Base-by-base conservation (phyloP, 345 rosid genomes). In the Toxicodendron radicans region DNA sequence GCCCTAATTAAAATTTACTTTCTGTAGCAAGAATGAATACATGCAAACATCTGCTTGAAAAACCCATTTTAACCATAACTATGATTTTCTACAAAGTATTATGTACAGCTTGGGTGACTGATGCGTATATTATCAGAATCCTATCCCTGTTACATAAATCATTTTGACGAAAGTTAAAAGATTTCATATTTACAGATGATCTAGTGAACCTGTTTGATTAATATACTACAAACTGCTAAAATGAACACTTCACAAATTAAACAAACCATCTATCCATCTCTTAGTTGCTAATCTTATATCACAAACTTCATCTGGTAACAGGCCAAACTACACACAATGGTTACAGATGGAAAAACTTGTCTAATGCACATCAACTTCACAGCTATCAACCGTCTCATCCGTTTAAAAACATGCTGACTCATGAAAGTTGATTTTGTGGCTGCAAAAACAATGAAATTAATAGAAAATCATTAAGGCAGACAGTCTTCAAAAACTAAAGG, bases 391-490 rank as follows among this genome's bases (percentile, higher is more conserved):
- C 33, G n/a, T 70, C 41, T 9, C 64, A 57, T 57, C 16, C 0
- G 56, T 11, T 58, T 8, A 58, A 58, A 16, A 43, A 9, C 53
- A 10, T 43, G 56, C 10, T 58, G 4, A 59, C 65, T 58, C 65
- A 58, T 27, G 56, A 43, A 58, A 71, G 74, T 71, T 16, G 23
- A 30, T 71, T 71, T 7, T 21, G 65, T 71, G 46, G 57, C 74
- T 71, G 57, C 46, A 30, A 71, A 18, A 71, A 57, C n/a, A 48
- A 27, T 27, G 45, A 58, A 11, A 43, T 17, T 23, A 0, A 24
- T 43, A 8, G 43, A 57, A 38, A 58, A 21, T 38, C 16, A 57
- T 23, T 0, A 14, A 24, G 33, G 38, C 54, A 45, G 43, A 58
- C 54, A 23, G 21, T 6, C 24, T 58, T 18, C 17, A 23, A 17